A percentile compares a stretch with the other conserved stretches of the same genome.
Evolutionary conservation across 78 protist species (phyloP).

Genomic region (Isochrysis galbana): DNA sequence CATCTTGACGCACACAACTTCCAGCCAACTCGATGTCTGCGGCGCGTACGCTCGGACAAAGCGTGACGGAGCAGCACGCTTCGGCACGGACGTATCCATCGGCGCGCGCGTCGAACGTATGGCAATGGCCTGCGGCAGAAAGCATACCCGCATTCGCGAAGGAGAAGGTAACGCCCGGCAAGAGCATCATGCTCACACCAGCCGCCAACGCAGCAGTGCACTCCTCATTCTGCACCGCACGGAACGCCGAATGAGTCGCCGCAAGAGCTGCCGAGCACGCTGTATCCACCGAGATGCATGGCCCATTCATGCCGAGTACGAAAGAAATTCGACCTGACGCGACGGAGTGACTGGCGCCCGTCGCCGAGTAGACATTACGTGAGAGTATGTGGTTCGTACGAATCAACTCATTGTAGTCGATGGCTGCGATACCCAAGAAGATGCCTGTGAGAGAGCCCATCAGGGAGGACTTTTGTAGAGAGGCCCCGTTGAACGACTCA

Average conservation of each 20-base stretch:
- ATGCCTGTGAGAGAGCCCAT: background rate
- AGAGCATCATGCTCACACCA: background rate
- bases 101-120: too few species aligned
- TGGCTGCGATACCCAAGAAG: background rate
- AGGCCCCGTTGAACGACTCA: background rate
- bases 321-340: too few species aligned
- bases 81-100: too few species aligned
- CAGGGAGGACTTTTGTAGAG: background rate
- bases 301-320: too few species aligned
- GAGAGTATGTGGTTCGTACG: too few species aligned
- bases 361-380: background rate
- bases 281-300: too few species aligned
- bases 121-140: too few species aligned
- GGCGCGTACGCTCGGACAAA: background rate
- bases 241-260: constrained; percentile 70
- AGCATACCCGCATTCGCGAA: constrained; percentile 62
- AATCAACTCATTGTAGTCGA: background rate
- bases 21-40: background rate
- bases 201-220: background rate
- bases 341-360: constrained; percentile 5
- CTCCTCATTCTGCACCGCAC: background rate
- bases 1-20: too few species aligned
- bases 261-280: too few species aligned
- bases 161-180: background rate
- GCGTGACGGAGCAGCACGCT: constrained; percentile 69